phyloP scores from a whole-genome alignment of 208 protist genomes.

The Leishmania martiniquensis region DNA sequence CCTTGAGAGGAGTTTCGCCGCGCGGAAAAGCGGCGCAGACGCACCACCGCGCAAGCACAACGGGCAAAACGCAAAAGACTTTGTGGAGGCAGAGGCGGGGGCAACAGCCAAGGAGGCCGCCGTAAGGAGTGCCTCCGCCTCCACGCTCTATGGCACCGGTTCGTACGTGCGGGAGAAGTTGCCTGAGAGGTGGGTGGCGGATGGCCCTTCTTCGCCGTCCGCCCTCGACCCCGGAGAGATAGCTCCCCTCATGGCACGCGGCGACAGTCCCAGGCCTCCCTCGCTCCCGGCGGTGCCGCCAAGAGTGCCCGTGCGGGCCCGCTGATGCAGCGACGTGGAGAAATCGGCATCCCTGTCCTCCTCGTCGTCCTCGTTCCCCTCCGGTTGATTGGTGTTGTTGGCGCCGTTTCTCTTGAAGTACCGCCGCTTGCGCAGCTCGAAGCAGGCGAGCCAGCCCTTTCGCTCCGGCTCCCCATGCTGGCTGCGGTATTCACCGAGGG shows the following conservation, averaged over 20 bases:
- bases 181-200: background rate
- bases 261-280: background rate
- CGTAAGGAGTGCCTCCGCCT: background rate
- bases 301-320: background rate
- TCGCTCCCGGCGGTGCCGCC: background rate
- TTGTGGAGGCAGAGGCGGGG: background rate
- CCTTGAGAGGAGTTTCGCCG: no score
- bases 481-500: constrained; percentile 30
- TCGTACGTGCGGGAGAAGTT: background rate
- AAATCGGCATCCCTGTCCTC: background rate
- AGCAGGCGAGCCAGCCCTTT: constrained; percentile 31
- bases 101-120: background rate
- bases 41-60: no score
- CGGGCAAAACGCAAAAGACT: background rate
- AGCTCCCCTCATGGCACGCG: background rate
- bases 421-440: constrained; percentile 60
- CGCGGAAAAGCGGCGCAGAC: no score
- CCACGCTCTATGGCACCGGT: background rate
- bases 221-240: background rate
- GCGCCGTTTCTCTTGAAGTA: constrained; percentile 74
- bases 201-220: background rate
- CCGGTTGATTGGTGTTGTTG: background rate
- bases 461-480: constrained; percentile 2
- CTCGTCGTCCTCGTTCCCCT: background rate
- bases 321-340: background rate